These are phyloP conservation scores for Cyberlindnera suaveolens DNA, from an alignment of 805 yeast species.

Conservation along the genomic window DNA sequence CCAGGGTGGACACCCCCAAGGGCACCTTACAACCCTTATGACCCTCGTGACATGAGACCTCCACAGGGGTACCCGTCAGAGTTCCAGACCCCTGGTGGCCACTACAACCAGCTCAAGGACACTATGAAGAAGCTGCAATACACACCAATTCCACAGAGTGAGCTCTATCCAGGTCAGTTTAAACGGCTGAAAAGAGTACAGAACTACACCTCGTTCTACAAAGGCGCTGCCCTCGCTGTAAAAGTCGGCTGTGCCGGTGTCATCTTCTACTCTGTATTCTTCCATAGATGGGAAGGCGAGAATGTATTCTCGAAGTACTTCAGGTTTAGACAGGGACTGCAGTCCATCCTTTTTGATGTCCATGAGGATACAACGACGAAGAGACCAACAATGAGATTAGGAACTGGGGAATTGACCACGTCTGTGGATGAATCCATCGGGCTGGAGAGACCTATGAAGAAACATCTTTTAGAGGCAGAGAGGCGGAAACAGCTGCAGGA, in stretches of 20 bases:
- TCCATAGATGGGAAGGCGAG: constrained; percentile 78
- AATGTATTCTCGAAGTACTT: constrained; percentile 67
- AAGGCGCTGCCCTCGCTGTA: constrained; percentile 57
- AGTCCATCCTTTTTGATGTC: constrained; percentile 47
- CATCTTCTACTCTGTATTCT: constrained; percentile 56
- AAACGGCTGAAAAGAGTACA: constrained; percentile 60
- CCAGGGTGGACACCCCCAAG: constrained; percentile 71
- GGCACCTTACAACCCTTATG: constrained; percentile 66
- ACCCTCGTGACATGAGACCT: constrained; percentile 69
- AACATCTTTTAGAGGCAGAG: constrained; percentile 72
- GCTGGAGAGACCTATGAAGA: constrained; percentile 61
- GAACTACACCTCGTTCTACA: constrained; percentile 44
- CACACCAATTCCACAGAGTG: constrained; percentile 72
- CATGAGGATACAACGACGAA: constrained; percentile 48
- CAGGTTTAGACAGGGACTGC: constrained; percentile 49
- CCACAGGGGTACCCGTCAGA: constrained; percentile 85
- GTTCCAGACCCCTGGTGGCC: constrained; percentile 61
- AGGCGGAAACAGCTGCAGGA: constrained; percentile 63
- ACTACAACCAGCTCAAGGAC: constrained; percentile 60
- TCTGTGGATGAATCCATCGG: constrained; percentile 31
- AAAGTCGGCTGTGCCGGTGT: constrained; percentile 42
- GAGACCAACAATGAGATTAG: constrained; percentile 29
- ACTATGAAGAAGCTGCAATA: constrained; percentile 71
- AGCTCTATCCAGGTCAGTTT: constrained; percentile 71
- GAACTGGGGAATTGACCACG: constrained; percentile 27